Evolutionary conservation across 1,284 basidiomycete genomes (phyloP), one percentile per base, ranked within the genome.

Genomic region (Ustilago cynodontis): DNA sequence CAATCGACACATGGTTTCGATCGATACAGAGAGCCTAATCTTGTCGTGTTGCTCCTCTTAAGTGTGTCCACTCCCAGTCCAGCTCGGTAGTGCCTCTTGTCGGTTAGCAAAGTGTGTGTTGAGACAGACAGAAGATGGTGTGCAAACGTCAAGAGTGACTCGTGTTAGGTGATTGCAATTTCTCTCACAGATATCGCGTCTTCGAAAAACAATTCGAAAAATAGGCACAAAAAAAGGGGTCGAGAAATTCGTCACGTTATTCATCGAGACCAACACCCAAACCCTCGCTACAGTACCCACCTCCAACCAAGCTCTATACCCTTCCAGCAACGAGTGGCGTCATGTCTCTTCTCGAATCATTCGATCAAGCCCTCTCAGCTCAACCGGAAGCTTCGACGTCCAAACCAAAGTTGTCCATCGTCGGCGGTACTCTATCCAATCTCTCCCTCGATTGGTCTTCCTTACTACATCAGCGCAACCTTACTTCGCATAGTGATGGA

Each of bases 401-500:
- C n/a, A 43, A 43, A 9, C 41, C n/a, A 43, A 43, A 43, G 41
- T n/a, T 43, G 3, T 43, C 41, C n/a, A 20, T 43, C 18, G 41
- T 43, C n/a, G 41, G 41, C 20, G 41, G 41, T 9, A 43, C 1
- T 9, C 41, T 43, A 9, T 1, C 11, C 41, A 9, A 1, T 3
- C 11, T n/a, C n/a, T n/a, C 41, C 3, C 18, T 20, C 18, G 20
- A 22, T n/a, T 43, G 41, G 41, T 22, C 41, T n/a, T 43, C 41
- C 18, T 9, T 43, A 3, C 18, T 43, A 18, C 41, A 20, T 11
- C 41, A 18, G 8, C 41, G n/a, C 18, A 43, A 37, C 3, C 58
- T 72, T n/a, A 39, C 55, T 8, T 37, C 70, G 24, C 74, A 77
- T 41, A 66, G 59, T 28, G 62, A 69, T 41, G 74, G 74, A 8